phyloP scores from a whole-genome alignment of 2,329 filamentous ascomycete genomes.

The Shiraia bambusicola region DNA sequence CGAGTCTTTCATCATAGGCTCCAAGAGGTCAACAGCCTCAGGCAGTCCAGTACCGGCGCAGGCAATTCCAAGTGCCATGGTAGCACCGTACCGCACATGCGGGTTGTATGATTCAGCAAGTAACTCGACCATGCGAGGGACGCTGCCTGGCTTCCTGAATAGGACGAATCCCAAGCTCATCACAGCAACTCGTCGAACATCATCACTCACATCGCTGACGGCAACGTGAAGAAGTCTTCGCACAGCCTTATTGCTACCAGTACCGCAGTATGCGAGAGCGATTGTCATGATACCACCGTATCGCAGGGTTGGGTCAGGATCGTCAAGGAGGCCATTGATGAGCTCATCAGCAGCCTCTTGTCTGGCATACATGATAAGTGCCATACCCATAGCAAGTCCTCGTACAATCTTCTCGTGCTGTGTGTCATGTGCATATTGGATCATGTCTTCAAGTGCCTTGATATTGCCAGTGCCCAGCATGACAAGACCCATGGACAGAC shows the following conservation, averaged over 20 bases:
- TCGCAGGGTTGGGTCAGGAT: slow-evolving; percentile 88
- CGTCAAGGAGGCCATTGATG: slow-evolving; percentile 88
- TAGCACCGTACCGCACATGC: slow-evolving; percentile 94
- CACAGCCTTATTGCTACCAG: slow-evolving; percentile 97
- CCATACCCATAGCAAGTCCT: slow-evolving; percentile 93
- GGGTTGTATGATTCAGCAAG: slow-evolving; percentile 98
- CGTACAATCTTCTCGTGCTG: slow-evolving; percentile 99
- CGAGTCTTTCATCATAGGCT: slow-evolving; percentile 99
- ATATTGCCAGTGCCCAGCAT: slow-evolving; percentile 98
- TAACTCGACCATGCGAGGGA: slow-evolving; percentile 97
- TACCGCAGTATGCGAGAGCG: slow-evolving; percentile 94
- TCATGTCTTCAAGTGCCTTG: slow-evolving; percentile 93
- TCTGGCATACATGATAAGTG: slow-evolving; percentile 94
- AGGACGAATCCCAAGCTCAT: slow-evolving; percentile 98
- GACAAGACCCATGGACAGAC: slow-evolving; percentile 92
- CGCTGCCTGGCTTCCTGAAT: slow-evolving; percentile 95
- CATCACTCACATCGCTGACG: slow-evolving; percentile 96
- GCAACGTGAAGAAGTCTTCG: slow-evolving; percentile 92
- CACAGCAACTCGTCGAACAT: slow-evolving; percentile 92
- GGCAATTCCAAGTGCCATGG: slow-evolving; percentile 97
- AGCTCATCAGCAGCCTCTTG: slow-evolving; percentile 94
- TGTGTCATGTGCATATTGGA: slow-evolving; percentile 94
- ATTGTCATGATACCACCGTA: slow-evolving; percentile 99
- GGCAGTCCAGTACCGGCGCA: slow-evolving; percentile 95
- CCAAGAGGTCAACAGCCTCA: slow-evolving; percentile 92